Evolutionary conservation across 345 rosid genomes (phyloP), one percentile per base, ranked within the genome.

Genomic region (Eucalyptus tenuipes): DNA sequence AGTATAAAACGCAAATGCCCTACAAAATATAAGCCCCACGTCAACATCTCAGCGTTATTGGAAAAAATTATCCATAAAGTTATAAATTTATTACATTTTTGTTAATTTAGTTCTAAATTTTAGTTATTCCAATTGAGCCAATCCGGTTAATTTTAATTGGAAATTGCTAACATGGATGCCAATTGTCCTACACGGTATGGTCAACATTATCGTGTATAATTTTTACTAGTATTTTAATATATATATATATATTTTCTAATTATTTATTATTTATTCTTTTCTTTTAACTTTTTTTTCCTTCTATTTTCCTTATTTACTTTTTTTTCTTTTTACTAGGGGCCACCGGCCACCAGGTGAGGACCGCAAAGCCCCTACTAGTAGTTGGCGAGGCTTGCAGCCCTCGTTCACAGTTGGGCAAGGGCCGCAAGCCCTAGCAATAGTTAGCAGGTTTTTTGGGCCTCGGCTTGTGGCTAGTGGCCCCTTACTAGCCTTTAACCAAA

Each of bases 121-220:
- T 61, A 61, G 4, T 61, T 27, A 12, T 61, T 29, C 7, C 68
- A 27, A 27, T 27, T 61, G 16, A 61, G 68, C 0, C 1, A 0
- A 59, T 59, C 3, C 2, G 0, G 1, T 13, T 1, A 61, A 61
- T 61, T 61, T 61, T 27, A 0, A 29, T 29, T 0, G 4, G 2
- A 61, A 61, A 27, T 27, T 1, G 15, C 1, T 61, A 25, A 61
- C 2, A 12, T 0, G 0, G 0, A 61, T 6, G 7, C 0, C 0
- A 29, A 2, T 13, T 6, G 2, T 29, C 0, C 0, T 61, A 61
- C 33, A 5, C 7, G 4, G 4, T 13, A 61, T 29, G 8, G 4
- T 13, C 15, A 3, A 61, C 1, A 2, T 61, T 61, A 1, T 27
- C 2, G 4, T 29, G 16, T 1, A 13, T 29, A 59, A 61, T 6